Conservation (phyloP, 345 rosid genomes). For the Gossypium thurberi region DNA sequence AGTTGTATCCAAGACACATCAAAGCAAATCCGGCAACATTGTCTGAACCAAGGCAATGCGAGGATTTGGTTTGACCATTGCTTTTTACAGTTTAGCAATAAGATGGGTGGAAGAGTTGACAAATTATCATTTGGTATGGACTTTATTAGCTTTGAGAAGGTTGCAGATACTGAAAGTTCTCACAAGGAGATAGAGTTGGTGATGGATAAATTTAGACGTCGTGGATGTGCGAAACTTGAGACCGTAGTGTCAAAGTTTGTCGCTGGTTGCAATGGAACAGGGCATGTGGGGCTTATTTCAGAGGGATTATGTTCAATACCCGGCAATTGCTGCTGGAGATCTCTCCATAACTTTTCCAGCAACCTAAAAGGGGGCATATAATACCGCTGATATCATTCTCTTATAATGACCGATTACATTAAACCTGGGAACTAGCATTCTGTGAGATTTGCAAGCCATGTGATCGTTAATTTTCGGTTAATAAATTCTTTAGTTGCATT, state of each 20-base stretch:
- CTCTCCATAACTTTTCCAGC: slow-evolving; percentile 13
- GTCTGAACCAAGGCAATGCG: slow-evolving; percentile 48
- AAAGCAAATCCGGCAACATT: slow-evolving; percentile 41
- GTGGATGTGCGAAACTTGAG: slow-evolving; percentile 52
- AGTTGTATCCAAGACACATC: slow-evolving; percentile 53
- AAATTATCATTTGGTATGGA: slow-evolving; percentile 28
- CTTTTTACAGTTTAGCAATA: slow-evolving; percentile 39
- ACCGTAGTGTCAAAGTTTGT: slow-evolving; percentile 36
- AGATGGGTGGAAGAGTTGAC: slow-evolving; percentile 45
- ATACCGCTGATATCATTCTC: too few species aligned
- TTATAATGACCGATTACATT: too few species aligned
- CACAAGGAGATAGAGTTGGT: slow-evolving; percentile 39
- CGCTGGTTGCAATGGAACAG: slow-evolving; percentile 52
- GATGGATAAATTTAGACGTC: slow-evolving; percentile 35
- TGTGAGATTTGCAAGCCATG: neutral
- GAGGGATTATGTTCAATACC: slow-evolving; percentile 53
- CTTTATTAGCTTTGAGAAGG: slow-evolving; percentile 41
- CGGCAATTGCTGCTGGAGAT: slow-evolving; percentile 44
- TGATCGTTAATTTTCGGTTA: slow-evolving; percentile 4
- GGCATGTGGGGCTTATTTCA: slow-evolving; percentile 47
- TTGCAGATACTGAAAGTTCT: slow-evolving; percentile 39
- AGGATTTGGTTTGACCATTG: slow-evolving; percentile 62
- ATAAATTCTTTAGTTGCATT: neutral
- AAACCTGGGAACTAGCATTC: too few species aligned
- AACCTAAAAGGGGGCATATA: too few species aligned